Base-by-base conservation (phyloP, 106 monocot species). In the Dendrobium huoshanense region DNA sequence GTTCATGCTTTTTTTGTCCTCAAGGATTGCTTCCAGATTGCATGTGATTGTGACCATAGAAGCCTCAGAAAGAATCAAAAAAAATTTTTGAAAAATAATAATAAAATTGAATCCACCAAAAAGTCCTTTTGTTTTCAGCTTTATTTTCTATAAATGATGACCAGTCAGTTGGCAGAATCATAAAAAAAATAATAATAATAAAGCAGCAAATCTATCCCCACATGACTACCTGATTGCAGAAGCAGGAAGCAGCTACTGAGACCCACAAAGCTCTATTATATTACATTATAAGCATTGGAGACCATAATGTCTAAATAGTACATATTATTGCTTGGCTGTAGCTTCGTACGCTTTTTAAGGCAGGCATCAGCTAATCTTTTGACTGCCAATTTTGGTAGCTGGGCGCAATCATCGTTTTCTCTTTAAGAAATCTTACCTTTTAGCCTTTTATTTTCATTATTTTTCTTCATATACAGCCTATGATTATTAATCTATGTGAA, bases 161-260 rank as follows among this genome's bases (percentile, higher is more conserved):
- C 64, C 25, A 25, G 64, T 65, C 64, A 65, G 4, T 65, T 25
- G 24, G 24, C 64, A 65, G 64, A 58, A 58, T 17, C 22, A 65
- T 8, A 22, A 37, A 37, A 3, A 37, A 37, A 37, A 37, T 2
- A 37, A 37, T 2, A 37, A 37, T 37, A 2, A 2, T 37, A 4
- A 3, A 24, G 64, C n/a, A 65, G 64, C 64, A 65, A 25, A 24
- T 5, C 15, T 22, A 65, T 22, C 5, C 1, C 64, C 64, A 65
- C 64, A 65, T 65, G 64, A 51, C 64, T 65, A 10, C 64, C 64
- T 65, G 64, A 65, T 65, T 65, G 5, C 8, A 24, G 25, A 24
- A 65, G 61, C 61, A 61, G 61, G 61, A 61, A 61, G 64, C 24
- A 65, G 64, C 64, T 8, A 65, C n/a, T 65, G 64, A 65, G 64